Conservation (phyloP, 2,329 filamentous ascomycete species). For the Decorospora gaudefroyi region DNA sequence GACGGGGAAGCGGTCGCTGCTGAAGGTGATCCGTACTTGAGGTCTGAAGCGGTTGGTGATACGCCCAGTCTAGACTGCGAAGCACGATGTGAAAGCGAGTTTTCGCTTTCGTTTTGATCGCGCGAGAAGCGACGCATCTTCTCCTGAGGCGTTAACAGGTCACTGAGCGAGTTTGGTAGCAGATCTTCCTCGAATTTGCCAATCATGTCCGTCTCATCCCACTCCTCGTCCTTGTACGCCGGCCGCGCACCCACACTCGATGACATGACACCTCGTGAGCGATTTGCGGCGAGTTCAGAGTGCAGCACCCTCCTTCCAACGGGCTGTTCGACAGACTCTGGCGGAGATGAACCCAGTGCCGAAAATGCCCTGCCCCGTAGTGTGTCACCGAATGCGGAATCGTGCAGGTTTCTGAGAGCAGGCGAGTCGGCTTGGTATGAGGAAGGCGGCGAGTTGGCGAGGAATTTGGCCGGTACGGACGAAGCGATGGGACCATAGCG, state of each 20-base stretch:
- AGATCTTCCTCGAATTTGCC: constrained; percentile 91
- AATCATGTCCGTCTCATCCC: constrained; percentile 52
- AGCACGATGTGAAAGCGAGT: constrained; percentile 29
- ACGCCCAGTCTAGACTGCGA: constrained; percentile 58
- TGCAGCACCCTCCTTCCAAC: constrained; percentile 64
- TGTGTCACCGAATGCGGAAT: constrained; percentile 72
- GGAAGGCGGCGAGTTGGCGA: constrained; percentile 82
- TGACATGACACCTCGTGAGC: constrained; percentile 61
- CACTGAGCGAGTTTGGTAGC: constrained; percentile 70
- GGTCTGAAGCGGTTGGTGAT: constrained; percentile 51
- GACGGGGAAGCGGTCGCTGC: constrained; percentile 61
- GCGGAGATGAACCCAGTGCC: constrained; percentile 58
- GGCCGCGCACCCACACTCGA: constrained; percentile 60
- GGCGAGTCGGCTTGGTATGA: constrained; percentile 64
- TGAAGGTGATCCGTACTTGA: constrained; percentile 57
- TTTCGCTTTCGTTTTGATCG: constrained; percentile 58
- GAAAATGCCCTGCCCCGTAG: constrained; percentile 58
- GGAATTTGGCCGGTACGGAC: constrained; percentile 88
- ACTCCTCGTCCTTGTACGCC: constrained; percentile 58
- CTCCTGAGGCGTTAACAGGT: constrained; percentile 66
- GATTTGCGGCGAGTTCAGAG: constrained; percentile 63
- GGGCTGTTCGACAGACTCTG: constrained; percentile 67
- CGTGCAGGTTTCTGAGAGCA: constrained; percentile 62
- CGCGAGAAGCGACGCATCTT: constrained; percentile 63
- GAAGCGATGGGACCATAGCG: constrained; percentile 88